phyloP scores from a whole-genome alignment of 1,284 basidiomycete species.

The Moesziomyces sp. region DNA sequence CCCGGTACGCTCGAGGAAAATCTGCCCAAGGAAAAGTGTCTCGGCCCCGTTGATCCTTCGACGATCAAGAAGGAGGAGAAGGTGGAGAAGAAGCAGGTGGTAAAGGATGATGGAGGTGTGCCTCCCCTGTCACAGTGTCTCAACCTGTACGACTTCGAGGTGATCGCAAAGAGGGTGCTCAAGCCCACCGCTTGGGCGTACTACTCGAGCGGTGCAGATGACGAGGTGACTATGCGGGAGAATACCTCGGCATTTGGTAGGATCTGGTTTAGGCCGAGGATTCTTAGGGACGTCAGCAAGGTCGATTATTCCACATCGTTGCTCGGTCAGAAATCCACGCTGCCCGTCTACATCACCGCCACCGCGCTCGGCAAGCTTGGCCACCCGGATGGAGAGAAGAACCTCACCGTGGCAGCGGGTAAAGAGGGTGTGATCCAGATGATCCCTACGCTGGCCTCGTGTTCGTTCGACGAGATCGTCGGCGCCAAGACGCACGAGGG shows the following conservation, averaged over 20 bases:
- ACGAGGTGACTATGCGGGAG: conserved; percentile 75
- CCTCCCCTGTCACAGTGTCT: conserved; percentile 82
- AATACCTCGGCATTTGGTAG: conserved; percentile 89
- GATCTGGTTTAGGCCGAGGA: conserved; percentile 91
- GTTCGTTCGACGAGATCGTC: conserved; percentile 76
- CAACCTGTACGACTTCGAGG: conserved; percentile 90
- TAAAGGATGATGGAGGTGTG: conserved; percentile 38
- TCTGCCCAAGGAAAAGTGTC: conserved; percentile 58
- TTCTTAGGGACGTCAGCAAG: conserved; percentile 82
- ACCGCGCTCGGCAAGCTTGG: conserved; percentile 88
- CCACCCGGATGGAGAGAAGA: conserved; percentile 91
- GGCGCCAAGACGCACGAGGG: conserved; percentile 72
- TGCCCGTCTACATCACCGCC: conserved; percentile 77
- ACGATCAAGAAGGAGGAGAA: conserved; percentile 51
- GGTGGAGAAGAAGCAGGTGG: conserved; percentile 26
- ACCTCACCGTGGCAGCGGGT: conserved; percentile 80
- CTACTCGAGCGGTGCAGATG: conserved; percentile 71
- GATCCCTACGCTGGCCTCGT: conserved; percentile 63
- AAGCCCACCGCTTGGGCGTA: conserved; percentile 66
- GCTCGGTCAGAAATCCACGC: conserved; percentile 44
- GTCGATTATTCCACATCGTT: conserved; percentile 75
- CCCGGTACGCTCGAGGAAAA: conserved; percentile 65
- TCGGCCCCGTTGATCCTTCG: conserved; percentile 57
- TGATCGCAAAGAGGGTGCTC: conserved; percentile 58
- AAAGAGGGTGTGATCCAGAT: conserved; percentile 81